Evolutionary conservation across 192 early-diverging fungal species (phyloP).

Genomic region (Backusella circina): DNA sequence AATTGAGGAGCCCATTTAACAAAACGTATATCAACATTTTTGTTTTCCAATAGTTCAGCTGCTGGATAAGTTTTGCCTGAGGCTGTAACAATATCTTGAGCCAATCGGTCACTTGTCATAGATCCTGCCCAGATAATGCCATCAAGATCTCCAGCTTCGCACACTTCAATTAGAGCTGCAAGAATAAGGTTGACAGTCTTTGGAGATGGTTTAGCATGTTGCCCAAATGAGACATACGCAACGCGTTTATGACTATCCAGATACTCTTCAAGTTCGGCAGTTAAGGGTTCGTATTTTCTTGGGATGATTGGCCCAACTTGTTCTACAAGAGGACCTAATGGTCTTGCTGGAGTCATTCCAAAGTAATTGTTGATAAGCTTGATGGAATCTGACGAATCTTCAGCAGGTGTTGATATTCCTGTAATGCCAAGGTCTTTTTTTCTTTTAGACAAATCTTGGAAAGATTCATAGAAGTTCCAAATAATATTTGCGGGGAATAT

Average conservation of each 20-base stretch:
- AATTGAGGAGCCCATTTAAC: slow-evolving; percentile 26
- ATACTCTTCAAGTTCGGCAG: not conserved
- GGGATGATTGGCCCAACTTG: slow-evolving; percentile 27
- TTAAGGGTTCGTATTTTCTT: slow-evolving; percentile 20
- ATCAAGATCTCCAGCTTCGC: slow-evolving; percentile 20
- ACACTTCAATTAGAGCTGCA: slow-evolving; percentile 8
- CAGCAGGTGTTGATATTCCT: not conserved
- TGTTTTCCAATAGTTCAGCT: not conserved
- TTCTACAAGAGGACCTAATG: slow-evolving; percentile 22
- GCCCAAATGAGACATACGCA: slow-evolving; percentile 30
- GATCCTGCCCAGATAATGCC: slow-evolving; percentile 32
- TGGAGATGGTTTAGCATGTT: not conserved
- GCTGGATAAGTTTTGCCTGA: not conserved
- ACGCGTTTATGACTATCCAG: slow-evolving; percentile 16
- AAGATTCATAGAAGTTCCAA: not conserved
- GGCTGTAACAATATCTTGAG: not conserved
- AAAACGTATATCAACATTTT: slow-evolving; percentile 8
- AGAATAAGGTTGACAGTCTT: slow-evolving; percentile 12
- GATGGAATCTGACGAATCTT: not conserved
- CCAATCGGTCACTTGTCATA: not conserved
- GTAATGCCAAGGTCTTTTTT: not conserved
- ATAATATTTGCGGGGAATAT: not conserved
- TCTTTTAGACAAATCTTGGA: not conserved
- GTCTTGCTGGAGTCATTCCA: slow-evolving; percentile 19
- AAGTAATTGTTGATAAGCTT: slow-evolving; percentile 24